Evolutionary conservation across 805 yeast genomes (phyloP).

Genomic region (Yamadazyma endophytica): DNA sequence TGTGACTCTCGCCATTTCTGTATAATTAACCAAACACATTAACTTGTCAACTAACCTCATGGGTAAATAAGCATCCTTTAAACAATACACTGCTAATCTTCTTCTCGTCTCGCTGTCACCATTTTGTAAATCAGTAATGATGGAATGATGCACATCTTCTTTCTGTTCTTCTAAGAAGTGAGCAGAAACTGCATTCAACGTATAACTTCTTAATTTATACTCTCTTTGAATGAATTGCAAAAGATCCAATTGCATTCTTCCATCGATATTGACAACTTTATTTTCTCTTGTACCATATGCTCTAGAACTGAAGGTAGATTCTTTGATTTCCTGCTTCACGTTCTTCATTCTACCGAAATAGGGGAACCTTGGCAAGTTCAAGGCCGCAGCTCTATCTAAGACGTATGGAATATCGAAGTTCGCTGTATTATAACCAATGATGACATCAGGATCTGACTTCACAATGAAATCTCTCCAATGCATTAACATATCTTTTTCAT

Average conservation of each 20-base stretch:
- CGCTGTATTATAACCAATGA: constrained; percentile 92
- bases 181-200: constrained; percentile 92
- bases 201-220: constrained; percentile 89
- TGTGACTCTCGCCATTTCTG: constrained; percentile 99
- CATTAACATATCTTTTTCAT: constrained; percentile 77
- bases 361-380: constrained; percentile 67
- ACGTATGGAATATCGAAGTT: constrained; percentile 95
- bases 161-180: constrained; percentile 92
- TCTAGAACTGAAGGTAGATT: constrained; percentile 81
- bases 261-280: constrained; percentile 88
- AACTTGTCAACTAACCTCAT: constrained; percentile 82
- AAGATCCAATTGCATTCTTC: constrained; percentile 91
- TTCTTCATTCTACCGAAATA: constrained; percentile 74
- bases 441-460: constrained; percentile 88
- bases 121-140: constrained; percentile 89
- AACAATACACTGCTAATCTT: constrained; percentile 92
- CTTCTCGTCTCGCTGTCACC: constrained; percentile 91
- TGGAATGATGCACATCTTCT: constrained; percentile 97
- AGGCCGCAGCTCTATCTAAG: constrained; percentile 77
- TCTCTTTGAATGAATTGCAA: constrained; percentile 93
- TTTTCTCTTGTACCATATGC: constrained; percentile 97
- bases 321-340: constrained; percentile 73
- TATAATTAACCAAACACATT: constrained; percentile 94
- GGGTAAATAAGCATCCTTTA: constrained; percentile 94
- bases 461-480: constrained; percentile 85